Base-by-base conservation (phyloP, 2,329 filamentous ascomycete genomes). In the Penicillium decumbens region DNA sequence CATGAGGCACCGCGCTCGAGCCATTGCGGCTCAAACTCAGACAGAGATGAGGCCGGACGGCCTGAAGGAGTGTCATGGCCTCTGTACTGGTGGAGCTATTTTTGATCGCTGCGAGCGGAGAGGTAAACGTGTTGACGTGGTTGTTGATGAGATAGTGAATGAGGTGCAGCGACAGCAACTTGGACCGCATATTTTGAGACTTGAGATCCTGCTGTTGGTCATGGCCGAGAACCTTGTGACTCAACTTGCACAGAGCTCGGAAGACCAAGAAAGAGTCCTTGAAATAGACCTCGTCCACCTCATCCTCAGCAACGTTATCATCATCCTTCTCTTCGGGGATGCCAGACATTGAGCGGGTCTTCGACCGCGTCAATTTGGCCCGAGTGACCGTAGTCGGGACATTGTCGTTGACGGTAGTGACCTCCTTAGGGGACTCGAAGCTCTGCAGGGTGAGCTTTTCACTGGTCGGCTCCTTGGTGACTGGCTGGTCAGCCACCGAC, bases 181-280 rank as follows among this genome's bases (percentile, higher is more conserved):
- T 98, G 2, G 92, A 96, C 53, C 93, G 85, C 92, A 98, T 98
- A 32, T 92, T 89, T 65, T 96, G 91, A 15, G 91, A 92, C 48
- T 89, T 90, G 44, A 95, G 75, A 64, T 98, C 93, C 63, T 92
- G 90, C 18, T 95, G 83, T 69, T 97, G 91, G 54, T 98, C 93
- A 2, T 90, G 84, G 7, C 88, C 83, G 24, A 98, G 77, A 35
- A 90, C 77, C 69, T 98, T 98, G 55, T 92, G 96, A 51, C 92
- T 96, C 40, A 98, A 77, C 71, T 96, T 95, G 78, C 95, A 98
- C 75, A 98, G 93, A 3, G 93, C 95, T 28, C 93, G 83, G 74
- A 98, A 97, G 40, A 98, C 90, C 20, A 98, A 81, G 70, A 97
- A 98, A 8, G 93, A 91, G 72, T 98, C 93, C 60, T 93, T 88